These are phyloP conservation scores for Fusarium sororula DNA, from an alignment of 2,329 filamentous ascomycete genomes.

Conservation along the genomic window DNA sequence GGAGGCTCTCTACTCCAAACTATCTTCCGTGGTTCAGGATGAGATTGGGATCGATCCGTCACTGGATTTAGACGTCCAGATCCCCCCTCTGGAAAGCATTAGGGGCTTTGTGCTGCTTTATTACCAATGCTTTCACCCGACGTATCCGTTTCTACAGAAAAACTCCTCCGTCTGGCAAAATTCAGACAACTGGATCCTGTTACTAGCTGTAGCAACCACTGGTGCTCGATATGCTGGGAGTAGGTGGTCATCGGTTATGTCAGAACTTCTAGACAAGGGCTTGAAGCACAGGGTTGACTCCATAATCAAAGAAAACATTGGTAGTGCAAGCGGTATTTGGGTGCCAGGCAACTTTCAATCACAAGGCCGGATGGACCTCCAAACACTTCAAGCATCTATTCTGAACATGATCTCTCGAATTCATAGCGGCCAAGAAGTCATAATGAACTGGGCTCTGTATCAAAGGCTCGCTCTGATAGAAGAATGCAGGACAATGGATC, in stretches of 20 bases:
- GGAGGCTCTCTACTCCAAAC: background rate
- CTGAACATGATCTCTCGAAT: background rate
- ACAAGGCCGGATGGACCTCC: background rate
- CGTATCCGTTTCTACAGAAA: conserved; percentile 25
- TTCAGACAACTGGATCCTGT: background rate
- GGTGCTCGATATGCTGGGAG: conserved; percentile 10
- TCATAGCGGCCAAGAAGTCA: background rate
- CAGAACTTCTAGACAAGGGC: background rate
- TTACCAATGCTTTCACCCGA: conserved; percentile 23
- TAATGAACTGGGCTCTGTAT: background rate
- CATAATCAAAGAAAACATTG: background rate
- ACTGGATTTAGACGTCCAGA: background rate
- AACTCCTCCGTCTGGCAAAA: background rate
- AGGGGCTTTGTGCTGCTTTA: conserved; percentile 18
- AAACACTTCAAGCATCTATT: conserved; percentile 2
- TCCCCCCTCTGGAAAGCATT: conserved; percentile 15
- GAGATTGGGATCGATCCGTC: background rate
- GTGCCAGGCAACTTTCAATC: background rate
- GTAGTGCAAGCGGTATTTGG: background rate
- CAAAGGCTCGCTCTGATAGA: conserved; percentile 3
- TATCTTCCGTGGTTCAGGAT: background rate
- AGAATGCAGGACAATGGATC: conserved; percentile 6
- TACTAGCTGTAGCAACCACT: conserved; percentile 5
- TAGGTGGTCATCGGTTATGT: background rate
- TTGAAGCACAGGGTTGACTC: background rate